Percentiles rank a stretch among this genome's conserved stretches.
These are phyloP conservation scores for Apiospora rasikravindrae DNA, from an alignment of 2,329 filamentous ascomycete genomes.

Conservation along the genomic window DNA sequence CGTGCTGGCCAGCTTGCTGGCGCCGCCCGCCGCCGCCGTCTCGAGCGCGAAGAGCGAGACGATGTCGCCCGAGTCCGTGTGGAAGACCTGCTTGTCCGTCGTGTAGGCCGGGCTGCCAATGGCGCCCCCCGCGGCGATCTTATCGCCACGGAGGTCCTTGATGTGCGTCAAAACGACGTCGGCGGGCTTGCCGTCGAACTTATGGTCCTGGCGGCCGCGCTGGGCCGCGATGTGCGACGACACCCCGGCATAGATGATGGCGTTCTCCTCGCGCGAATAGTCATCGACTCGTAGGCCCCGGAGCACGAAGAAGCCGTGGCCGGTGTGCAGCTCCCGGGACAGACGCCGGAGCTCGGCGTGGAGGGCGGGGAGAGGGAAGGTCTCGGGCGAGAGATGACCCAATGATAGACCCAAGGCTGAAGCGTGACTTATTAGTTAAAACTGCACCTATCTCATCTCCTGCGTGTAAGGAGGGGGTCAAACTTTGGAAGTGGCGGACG, in stretches of 20 bases:
- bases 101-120: slow-evolving; percentile 66
- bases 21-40: slow-evolving; percentile 58
- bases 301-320: slow-evolving; percentile 66
- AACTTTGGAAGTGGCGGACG: slow-evolving; percentile 49
- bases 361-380: slow-evolving; percentile 61
- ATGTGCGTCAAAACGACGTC: slow-evolving; percentile 65
- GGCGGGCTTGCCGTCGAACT: slow-evolving; percentile 49
- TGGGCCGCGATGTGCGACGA: slow-evolving; percentile 61
- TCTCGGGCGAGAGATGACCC: slow-evolving; percentile 51
- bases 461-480: slow-evolving; percentile 11
- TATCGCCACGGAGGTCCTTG: slow-evolving; percentile 57
- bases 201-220: slow-evolving; percentile 58
- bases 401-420: slow-evolving; percentile 44
- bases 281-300: slow-evolving; percentile 60
- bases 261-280: slow-evolving; percentile 60
- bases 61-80: slow-evolving; percentile 65
- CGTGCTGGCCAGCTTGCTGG: slow-evolving; percentile 62
- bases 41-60: slow-evolving; percentile 62
- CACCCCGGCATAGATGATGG: slow-evolving; percentile 65
- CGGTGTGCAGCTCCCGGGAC: slow-evolving; percentile 60
- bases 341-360: slow-evolving; percentile 55
- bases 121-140: slow-evolving; percentile 34
- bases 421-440: background rate
- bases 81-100: slow-evolving; percentile 66
- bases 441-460: background rate